These are phyloP conservation scores for Oehlia diaphana DNA, from an alignment of 192 early-diverging fungal species.

Conservation along the genomic window DNA sequence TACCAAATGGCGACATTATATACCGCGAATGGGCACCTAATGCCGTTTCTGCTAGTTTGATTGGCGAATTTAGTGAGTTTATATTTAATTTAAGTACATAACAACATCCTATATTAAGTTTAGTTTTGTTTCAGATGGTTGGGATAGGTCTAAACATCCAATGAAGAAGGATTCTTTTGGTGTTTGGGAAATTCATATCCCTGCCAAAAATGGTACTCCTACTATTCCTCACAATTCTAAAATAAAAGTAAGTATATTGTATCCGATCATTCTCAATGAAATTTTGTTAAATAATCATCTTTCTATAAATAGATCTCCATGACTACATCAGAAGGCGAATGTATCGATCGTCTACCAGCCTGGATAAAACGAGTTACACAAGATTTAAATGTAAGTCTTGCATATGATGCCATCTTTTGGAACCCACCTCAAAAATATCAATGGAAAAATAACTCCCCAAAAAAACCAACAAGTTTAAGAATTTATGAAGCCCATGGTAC, in stretches of 20 bases:
- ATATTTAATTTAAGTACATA: not conserved
- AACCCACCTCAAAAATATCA: constrained; percentile 78
- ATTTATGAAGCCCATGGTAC: constrained; percentile 95
- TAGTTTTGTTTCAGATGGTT: constrained; percentile 62
- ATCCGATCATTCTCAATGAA: not conserved
- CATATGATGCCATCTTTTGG: constrained; percentile 95
- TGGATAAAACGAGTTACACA: constrained; percentile 86
- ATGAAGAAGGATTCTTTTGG: constrained; percentile 86
- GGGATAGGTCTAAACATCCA: constrained; percentile 72
- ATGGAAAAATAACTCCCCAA: constrained; percentile 76
- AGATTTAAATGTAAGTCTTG: constrained; percentile 74
- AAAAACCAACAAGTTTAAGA: constrained; percentile 64
- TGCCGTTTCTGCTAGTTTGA: constrained; percentile 70
- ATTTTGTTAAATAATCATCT: constrained; percentile 2
- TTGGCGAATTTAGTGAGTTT: constrained; percentile 91
- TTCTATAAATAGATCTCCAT: constrained; percentile 62
- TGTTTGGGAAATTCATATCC: constrained; percentile 74
- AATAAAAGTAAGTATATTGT: constrained; percentile 63
- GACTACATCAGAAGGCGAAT: constrained; percentile 68
- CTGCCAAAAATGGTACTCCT: constrained; percentile 58
- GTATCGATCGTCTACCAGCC: constrained; percentile 88
- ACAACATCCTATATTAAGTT: not conserved
- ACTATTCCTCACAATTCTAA: constrained; percentile 86
- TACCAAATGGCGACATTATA: constrained; percentile 54
- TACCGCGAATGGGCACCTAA: constrained; percentile 98